Evolutionary conservation across 805 yeast genomes (phyloP), one percentile per base, ranked within the genome.

Genomic region (Wickerhamomyces strasburgensis): DNA sequence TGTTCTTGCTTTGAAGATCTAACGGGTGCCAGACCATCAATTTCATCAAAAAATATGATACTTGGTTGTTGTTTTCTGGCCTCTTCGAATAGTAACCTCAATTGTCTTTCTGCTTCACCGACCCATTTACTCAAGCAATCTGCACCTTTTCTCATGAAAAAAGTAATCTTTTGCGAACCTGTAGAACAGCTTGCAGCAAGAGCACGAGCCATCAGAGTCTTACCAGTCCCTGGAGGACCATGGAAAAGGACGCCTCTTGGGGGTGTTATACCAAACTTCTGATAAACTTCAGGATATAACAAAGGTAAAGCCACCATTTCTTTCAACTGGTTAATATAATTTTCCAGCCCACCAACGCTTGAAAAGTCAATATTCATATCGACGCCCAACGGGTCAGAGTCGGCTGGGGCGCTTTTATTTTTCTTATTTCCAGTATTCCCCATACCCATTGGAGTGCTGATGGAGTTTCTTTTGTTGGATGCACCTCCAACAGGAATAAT

Each of bases 181-280:
- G 94, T 77, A 0, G 96, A 84, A 51, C 96, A 88, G 47, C 95
- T 84, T 0, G 98, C 93, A 2, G 98, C 98, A 35, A 93, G 66
- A 0, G 98, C 98, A 42, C 98, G 67, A 0, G 98, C 98, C 96
- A 93, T 87, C 35, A 93, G 71, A 0, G 98, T 93, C 58, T 93
- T 93, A 72, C 98, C 98, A 0, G 98, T 93, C 46, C 98, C 98
- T 3, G 98, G 98, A 5, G 98, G 98, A 32, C 98, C 98, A 61
- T 93, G 98, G 63, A 93, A 93, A 38, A 93, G 62, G 1, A 93
- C 98, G 44, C 98, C 98, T 47, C 98, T 69, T 14, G 98, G 98
- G 1, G 98, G 98, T 0, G 96, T 86, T 25, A 90, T 87, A 39
- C 79, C 80, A 54, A 93, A 93, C 56, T 80, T 79, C 47, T 87